Evolutionary conservation across 2,329 filamentous ascomycete genomes (phyloP).

Genomic region (Arthrinium puccinioides): DNA sequence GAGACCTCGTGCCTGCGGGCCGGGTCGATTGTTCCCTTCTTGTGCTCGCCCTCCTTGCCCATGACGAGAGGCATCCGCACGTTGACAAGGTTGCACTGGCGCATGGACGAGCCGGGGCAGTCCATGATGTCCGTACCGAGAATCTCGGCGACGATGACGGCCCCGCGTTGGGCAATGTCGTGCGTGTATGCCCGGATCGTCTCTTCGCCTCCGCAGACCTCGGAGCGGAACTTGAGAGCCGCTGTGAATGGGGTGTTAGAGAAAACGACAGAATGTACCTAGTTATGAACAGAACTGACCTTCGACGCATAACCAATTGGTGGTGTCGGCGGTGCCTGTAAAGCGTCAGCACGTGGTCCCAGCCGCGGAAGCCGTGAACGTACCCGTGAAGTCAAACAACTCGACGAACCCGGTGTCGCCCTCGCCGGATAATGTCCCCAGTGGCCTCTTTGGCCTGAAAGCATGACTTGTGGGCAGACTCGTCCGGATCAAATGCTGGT

Average conservation of each 20-base stretch:
- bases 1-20: constrained; percentile 21
- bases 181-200: constrained; percentile 46
- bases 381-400: constrained; percentile 27
- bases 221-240: constrained; percentile 49
- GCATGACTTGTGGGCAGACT: constrained; percentile 59
- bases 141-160: constrained; percentile 36
- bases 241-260: constrained; percentile 23
- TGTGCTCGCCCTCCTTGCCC: constrained; percentile 8
- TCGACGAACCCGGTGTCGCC: constrained; percentile 14
- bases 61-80: constrained; percentile 43
- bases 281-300: constrained; percentile 9
- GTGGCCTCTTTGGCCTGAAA: constrained; percentile 33
- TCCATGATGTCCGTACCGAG: constrained; percentile 55
- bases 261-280: neutral
- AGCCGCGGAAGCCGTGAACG: too few species aligned
- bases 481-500: constrained; percentile 55
- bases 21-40: neutral
- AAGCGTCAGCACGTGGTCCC: too few species aligned
- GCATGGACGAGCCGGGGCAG: constrained; percentile 25
- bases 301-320: constrained; percentile 49
- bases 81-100: constrained; percentile 49
- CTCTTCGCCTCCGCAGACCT: constrained; percentile 50
- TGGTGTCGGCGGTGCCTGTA: constrained; percentile 53
- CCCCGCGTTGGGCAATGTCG: constrained; percentile 42
- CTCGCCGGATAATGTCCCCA: neutral